Base-by-base conservation (phyloP, 106 monocot genomes). In the Hemerocallis citrina region DNA sequence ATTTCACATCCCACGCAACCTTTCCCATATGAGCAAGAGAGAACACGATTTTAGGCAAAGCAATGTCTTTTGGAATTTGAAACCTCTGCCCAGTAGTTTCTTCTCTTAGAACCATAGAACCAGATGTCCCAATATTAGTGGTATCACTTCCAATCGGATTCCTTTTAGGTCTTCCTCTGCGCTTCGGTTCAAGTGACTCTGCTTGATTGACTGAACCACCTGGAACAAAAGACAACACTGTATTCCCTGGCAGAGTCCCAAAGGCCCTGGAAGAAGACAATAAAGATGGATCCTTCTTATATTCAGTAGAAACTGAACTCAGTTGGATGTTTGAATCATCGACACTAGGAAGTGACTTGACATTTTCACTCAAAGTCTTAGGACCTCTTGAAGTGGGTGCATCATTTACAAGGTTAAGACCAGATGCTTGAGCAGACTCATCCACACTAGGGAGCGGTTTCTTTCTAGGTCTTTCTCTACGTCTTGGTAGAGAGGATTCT, bases 1-100 rank as follows among this genome's bases (percentile, higher is more conserved):
- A 92, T 76, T 92, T 92, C 55, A 92, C 58, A 74, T 92, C 92
- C 92, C 92, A 92, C 22, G 84, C 84, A 74, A 92, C 84, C 71
- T 76, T 87, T 57, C 92, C 92, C 71, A 83, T 80, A 64, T 92
- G 92, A 42, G 75, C 92, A 50, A 92, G 59, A 59, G 76, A 87
- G 3, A 88, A 59, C n/a, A 87, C 65, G 61, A 87, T 17, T 45
- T 72, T 75, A 0, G 92, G 92, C 50, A 84, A 57, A 62, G 67
- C 46, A 55, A 79, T 46, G 50, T 64, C 69, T 27, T 80, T 65
- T 31, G 71, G 39, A 55, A 74, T 34, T 35, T 20, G 7, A 15
- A 30, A 24, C 3, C 43, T 44, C 12, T 57, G 19, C 13, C 17
- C 34, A 13, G 13, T 40, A 14, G 42, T 29, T 24, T 68, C 38